phyloP scores from a whole-genome alignment of 2,329 filamentous ascomycete species.

The Colletotrichum endophyticum region DNA sequence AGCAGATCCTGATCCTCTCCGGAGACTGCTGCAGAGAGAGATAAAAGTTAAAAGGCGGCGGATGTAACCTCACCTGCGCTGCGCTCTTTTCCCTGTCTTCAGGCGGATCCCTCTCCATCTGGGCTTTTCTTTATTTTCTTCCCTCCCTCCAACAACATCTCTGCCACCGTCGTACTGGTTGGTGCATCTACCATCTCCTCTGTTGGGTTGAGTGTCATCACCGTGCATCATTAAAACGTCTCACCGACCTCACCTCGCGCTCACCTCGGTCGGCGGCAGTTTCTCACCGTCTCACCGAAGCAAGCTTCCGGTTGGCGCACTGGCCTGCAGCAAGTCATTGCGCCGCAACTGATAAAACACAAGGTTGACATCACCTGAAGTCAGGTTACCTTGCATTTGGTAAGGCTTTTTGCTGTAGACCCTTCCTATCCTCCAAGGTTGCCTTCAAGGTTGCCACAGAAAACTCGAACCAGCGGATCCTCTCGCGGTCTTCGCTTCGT shows the following conservation, averaged over 20 bases:
- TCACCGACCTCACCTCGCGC: neutral
- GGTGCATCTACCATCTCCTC: neutral
- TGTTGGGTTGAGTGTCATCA: neutral
- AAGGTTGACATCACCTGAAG: neutral
- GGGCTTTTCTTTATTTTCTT: neutral
- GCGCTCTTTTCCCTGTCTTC: neutral
- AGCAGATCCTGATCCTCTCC: neutral
- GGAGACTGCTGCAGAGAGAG: neutral
- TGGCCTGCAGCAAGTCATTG: neutral
- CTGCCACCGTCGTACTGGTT: neutral
- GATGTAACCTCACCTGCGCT: slow-evolving; percentile 6
- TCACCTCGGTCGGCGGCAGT: neutral
- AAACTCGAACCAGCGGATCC: neutral
- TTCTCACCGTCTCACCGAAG: neutral
- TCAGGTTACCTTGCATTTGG: neutral
- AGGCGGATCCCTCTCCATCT: neutral
- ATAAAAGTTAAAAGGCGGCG: slow-evolving; percentile 1
- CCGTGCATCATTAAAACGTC: neutral
- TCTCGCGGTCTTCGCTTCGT: neutral
- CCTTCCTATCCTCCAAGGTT: neutral
- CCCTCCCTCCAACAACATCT: neutral
- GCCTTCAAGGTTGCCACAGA: neutral
- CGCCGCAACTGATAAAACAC: neutral
- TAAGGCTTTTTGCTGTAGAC: neutral
- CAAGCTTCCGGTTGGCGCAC: neutral